Percentiles rank a stretch among this genome's conserved stretches.
phyloP scores from a whole-genome alignment of 2,329 filamentous ascomycete species.

The Neonectria ditissima region DNA sequence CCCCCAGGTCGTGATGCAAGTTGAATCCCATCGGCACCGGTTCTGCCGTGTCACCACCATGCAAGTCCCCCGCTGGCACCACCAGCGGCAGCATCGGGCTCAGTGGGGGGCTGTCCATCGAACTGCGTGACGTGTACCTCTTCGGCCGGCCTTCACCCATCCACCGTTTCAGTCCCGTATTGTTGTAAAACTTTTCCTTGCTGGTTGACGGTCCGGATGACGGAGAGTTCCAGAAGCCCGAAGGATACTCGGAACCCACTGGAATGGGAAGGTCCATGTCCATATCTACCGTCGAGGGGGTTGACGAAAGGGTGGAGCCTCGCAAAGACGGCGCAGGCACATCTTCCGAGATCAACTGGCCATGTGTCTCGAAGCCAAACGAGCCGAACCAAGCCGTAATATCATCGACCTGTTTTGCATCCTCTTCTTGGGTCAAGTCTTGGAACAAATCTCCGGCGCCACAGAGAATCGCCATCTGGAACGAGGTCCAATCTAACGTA shows the following conservation, averaged over 20 bases:
- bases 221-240: slow-evolving; percentile 50
- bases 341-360: slow-evolving; percentile 51
- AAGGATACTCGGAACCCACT: slow-evolving; percentile 49
- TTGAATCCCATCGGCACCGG: slow-evolving; percentile 71
- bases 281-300: slow-evolving; percentile 46
- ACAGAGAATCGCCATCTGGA: slow-evolving; percentile 73
- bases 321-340: slow-evolving; percentile 33
- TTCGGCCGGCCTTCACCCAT: slow-evolving; percentile 51
- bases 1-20: slow-evolving; percentile 68
- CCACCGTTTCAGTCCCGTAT: slow-evolving; percentile 51
- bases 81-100: slow-evolving; percentile 62
- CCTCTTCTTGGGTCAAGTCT: slow-evolving; percentile 58
- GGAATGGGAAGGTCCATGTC: slow-evolving; percentile 55
- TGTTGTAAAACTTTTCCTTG: slow-evolving; percentile 49
- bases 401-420: slow-evolving; percentile 57
- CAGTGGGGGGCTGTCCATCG: slow-evolving; percentile 58
- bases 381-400: slow-evolving; percentile 64
- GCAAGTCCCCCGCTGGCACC: slow-evolving; percentile 55
- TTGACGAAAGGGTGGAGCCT: slow-evolving; percentile 41
- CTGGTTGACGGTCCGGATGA: slow-evolving; percentile 40
- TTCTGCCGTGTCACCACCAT: slow-evolving; percentile 43
- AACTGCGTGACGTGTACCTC: slow-evolving; percentile 44
- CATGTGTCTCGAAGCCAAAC: slow-evolving; percentile 60
- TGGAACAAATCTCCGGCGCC: slow-evolving; percentile 64
- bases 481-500: slow-evolving; percentile 72